Conservation (phyloP, 1,284 basidiomycete species). For the Apiotrichum domesticum region DNA sequence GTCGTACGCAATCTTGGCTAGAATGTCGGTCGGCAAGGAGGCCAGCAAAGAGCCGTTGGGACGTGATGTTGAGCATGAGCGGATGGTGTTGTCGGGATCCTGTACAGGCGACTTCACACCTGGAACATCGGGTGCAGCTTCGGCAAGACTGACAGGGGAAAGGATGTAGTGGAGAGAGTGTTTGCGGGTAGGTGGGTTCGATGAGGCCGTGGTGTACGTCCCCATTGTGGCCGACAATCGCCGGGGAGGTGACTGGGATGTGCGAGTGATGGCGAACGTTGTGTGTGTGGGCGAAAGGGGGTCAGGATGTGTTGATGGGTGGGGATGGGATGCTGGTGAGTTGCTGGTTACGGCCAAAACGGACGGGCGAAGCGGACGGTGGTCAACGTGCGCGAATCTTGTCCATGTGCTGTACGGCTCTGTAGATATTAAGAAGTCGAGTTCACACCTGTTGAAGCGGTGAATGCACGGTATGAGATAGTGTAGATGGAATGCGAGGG, state of each 20-base stretch:
- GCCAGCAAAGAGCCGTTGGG: slow-evolving; percentile 7
- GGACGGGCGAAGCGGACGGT: no score
- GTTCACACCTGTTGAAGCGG: no score
- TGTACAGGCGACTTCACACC: slow-evolving; percentile 4
- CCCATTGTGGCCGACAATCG: slow-evolving; percentile 1
- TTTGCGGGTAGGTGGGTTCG: slow-evolving; percentile 18
- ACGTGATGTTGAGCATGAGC: background rate
- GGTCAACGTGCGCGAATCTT: no score
- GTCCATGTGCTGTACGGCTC: no score
- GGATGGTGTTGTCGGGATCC: background rate
- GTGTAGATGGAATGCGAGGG: no score
- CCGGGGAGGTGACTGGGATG: background rate
- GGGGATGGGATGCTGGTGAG: no score
- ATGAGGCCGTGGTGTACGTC: background rate
- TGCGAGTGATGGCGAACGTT: background rate
- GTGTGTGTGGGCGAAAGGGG: no score
- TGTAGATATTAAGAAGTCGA: no score
- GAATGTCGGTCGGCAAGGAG: slow-evolving; percentile 23
- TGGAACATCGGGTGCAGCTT: slow-evolving; percentile 10
- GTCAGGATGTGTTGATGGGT: no score
- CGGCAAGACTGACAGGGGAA: slow-evolving; percentile 15
- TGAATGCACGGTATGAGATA: no score
- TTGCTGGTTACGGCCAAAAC: no score
- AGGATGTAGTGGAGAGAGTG: slow-evolving; percentile 34
- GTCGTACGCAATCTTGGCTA: slow-evolving; percentile 28